These are phyloP conservation scores for Populus davidiana DNA, from an alignment of 345 rosid genomes.

Conservation along the genomic window DNA sequence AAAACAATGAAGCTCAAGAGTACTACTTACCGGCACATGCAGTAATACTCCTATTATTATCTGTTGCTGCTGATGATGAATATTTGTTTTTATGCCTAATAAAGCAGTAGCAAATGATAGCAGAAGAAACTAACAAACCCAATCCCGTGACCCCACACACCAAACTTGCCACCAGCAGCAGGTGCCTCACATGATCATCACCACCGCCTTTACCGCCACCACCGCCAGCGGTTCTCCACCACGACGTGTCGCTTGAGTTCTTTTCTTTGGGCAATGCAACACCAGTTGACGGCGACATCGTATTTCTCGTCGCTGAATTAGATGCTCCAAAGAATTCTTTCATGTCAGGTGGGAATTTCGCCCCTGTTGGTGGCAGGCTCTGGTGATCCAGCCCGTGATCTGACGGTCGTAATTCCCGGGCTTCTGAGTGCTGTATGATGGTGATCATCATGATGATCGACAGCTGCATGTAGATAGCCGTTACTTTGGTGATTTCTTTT, in stretches of 20 bases:
- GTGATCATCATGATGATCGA: neutral
- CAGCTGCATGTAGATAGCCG: neutral
- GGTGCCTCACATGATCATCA: slow-evolving; percentile 48
- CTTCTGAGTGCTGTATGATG: neutral
- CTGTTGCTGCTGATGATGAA: neutral
- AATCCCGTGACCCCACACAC: slow-evolving; percentile 62
- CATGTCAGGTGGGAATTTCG: slow-evolving; percentile 41
- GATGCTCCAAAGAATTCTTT: slow-evolving; percentile 46
- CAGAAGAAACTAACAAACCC: slow-evolving; percentile 47
- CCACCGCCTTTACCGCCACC: slow-evolving; percentile 7
- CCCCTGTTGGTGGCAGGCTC: slow-evolving; percentile 33
- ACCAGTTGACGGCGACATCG: neutral
- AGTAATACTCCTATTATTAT: neutral
- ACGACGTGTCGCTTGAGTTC: slow-evolving; percentile 38
- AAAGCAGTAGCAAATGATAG: slow-evolving; percentile 37
- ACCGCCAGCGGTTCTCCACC: slow-evolving; percentile 31
- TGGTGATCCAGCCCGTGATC: slow-evolving; percentile 69
- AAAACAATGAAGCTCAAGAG: no score
- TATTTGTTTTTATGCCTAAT: slow-evolving; percentile 21
- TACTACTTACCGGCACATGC: neutral
- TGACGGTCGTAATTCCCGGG: slow-evolving; percentile 61
- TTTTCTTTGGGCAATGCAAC: slow-evolving; percentile 46
- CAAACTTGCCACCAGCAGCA: slow-evolving; percentile 60
- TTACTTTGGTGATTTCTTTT: neutral
- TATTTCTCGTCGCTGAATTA: neutral